A percentile compares a stretch with the other conserved stretches of the same genome.
These are phyloP conservation scores for Aspergillus ochraceoroseus DNA, from an alignment of 2,329 filamentous ascomycete genomes.

Conservation along the genomic window DNA sequence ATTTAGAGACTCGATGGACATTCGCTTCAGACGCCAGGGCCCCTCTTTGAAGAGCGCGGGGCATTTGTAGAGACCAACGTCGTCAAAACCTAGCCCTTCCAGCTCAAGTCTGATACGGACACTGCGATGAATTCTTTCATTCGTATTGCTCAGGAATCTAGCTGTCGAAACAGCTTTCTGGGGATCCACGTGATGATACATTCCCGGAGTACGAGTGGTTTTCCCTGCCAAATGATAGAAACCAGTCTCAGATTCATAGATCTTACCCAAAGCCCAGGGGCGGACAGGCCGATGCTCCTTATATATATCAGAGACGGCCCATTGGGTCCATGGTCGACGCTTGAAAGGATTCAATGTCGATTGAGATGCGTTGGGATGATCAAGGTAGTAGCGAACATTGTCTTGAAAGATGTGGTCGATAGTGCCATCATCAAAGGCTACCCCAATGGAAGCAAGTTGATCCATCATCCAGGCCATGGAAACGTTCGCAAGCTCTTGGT, in stretches of 20 bases:
- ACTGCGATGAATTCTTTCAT: not conserved
- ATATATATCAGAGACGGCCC: not conserved
- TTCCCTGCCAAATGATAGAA: not conserved
- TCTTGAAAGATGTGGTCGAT: not conserved
- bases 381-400: not conserved
- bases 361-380: not conserved
- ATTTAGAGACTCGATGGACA: not conserved
- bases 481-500: not conserved
- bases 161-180: not conserved
- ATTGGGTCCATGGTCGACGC: not conserved
- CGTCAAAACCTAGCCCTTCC: not conserved
- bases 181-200: not conserved
- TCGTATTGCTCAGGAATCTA: not conserved
- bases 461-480: slow-evolving; percentile 3
- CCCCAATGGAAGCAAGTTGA: not conserved
- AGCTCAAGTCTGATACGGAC: not conserved
- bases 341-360: not conserved
- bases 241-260: not conserved
- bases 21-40: not conserved
- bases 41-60: not conserved
- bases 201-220: not conserved
- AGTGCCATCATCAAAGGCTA: not conserved
- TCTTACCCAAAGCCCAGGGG: not conserved
- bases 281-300: not conserved
- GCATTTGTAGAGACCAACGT: not conserved